Conservation (phyloP, 805 yeast genomes). For the Brettanomyces anomalus region DNA sequence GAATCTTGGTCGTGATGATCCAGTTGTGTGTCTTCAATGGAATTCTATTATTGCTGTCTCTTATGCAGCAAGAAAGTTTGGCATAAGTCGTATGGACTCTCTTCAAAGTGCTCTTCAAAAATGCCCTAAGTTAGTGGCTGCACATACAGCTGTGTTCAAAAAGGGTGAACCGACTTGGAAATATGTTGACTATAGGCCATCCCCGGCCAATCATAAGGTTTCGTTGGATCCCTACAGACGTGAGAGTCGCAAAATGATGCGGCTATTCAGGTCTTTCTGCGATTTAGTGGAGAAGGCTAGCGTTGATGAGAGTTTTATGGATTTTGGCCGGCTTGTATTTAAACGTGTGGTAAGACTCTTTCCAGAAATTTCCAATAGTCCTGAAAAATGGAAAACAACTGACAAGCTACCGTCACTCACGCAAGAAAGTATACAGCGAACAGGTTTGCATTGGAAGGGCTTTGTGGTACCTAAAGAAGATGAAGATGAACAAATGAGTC, state of each 20-base stretch:
- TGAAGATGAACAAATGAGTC: slow-evolving; percentile 10
- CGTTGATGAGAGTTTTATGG: slow-evolving; percentile 88
- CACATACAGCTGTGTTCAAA: slow-evolving; percentile 90
- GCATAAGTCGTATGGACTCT: slow-evolving; percentile 71
- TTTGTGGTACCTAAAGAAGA: slow-evolving; percentile 12
- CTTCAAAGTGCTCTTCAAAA: slow-evolving; percentile 58
- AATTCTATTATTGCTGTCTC: slow-evolving; percentile 79
- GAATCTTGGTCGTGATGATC: slow-evolving; percentile 55
- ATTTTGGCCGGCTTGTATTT: slow-evolving; percentile 62
- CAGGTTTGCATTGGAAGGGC: slow-evolving; percentile 23
- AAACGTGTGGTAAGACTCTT: slow-evolving; percentile 30
- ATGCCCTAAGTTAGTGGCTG: slow-evolving; percentile 68
- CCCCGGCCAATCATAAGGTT: slow-evolving; percentile 65
- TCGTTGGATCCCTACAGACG: slow-evolving; percentile 86
- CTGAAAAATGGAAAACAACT: slow-evolving; percentile 5
- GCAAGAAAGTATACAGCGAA: slow-evolving; percentile 9
- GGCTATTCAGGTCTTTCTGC: slow-evolving; percentile 52
- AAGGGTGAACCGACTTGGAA: slow-evolving; percentile 83
- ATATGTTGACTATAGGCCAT: slow-evolving; percentile 52
- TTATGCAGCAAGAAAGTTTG: slow-evolving; percentile 80
- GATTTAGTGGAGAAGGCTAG: slow-evolving; percentile 84
- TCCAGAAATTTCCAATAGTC: slow-evolving; percentile 33
- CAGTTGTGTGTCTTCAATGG: slow-evolving; percentile 96
- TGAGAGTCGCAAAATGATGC: slow-evolving; percentile 72
- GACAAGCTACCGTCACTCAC: slow-evolving; percentile 19